Evolutionary conservation across 169 alveolate genomes (phyloP), one percentile per base, ranked within the genome.

Genomic region (Cystoisospora suis): DNA sequence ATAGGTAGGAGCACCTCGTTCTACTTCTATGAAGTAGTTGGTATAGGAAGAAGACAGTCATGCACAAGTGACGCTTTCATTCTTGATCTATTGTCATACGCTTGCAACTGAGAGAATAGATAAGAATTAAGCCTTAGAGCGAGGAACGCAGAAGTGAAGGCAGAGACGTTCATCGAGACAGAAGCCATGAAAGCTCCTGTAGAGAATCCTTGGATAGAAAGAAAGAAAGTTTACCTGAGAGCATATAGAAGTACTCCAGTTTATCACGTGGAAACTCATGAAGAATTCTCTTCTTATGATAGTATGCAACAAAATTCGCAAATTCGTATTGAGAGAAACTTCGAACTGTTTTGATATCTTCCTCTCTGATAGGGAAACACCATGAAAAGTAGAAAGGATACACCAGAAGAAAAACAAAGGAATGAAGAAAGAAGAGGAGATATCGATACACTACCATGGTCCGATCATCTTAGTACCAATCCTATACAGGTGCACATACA

Each of bases 161-260:
- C 65, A 23, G 65, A 53, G 65, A 53, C 65, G 23, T 12, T 23
- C 65, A 53, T 53, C 29, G 29, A 65, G 79, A 12, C 12, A 12
- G 79, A 17, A n/a, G 79, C 12, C 79, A n/a, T 27, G 79, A n/a
- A n/a, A n/a, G n/a, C n/a, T n/a, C n/a, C n/a, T n/a, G n/a, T n/a
- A n/a, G n/a, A n/a, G n/a, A n/a, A n/a, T n/a, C n/a, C n/a, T n/a
- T n/a, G n/a, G n/a, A n/a, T n/a, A n/a, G n/a, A n/a, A n/a, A n/a
- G n/a, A n/a, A n/a, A n/a, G n/a, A n/a, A 20, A 20, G 56, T 77
- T 81, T n/a, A 88, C 91, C 91, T 20, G 87, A 77, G 29, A 92
- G 91, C 94, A 92, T 92, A 53, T 80, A 83, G 88, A 92, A 92
- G 58, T 92, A 87, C 20, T 88, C 92, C 5, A 92, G 85, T 40